Percentiles rank a stretch among this genome's conserved stretches.
Conservation (phyloP, 805 yeast genomes). For the Scheffersomyces coipomensis region DNA sequence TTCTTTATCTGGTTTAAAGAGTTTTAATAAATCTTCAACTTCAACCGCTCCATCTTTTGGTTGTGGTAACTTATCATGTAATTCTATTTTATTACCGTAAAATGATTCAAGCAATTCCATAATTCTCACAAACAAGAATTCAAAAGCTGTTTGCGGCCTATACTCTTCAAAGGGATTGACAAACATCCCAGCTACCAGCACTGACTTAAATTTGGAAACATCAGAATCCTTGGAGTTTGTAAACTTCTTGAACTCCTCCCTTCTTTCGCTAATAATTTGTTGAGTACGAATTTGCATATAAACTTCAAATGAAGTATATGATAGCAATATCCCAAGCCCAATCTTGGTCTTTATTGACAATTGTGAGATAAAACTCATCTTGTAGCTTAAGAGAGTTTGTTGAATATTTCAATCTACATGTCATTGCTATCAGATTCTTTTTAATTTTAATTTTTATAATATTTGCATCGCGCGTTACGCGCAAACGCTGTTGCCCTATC, state of each 20-base stretch:
- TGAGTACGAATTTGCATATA: constrained; percentile 58
- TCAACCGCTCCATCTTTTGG: constrained; percentile 52
- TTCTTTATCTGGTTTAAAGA: constrained; percentile 55
- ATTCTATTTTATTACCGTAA: constrained; percentile 34
- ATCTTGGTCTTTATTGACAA: constrained; percentile 33
- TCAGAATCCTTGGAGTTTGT: constrained; percentile 10
- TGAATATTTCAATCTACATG: no score
- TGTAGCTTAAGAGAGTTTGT: no score
- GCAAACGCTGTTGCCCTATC: no score
- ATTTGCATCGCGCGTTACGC: no score
- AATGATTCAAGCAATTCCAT: constrained; percentile 65
- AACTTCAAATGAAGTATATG: constrained; percentile 66
- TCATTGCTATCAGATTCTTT: no score
- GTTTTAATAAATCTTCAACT: constrained; percentile 58
- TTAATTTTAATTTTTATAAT: no score
- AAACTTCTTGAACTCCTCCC: constrained; percentile 21
- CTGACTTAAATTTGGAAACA: constrained; percentile 30
- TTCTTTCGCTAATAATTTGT: constrained; percentile 49
- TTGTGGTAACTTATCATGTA: constrained; percentile 30
- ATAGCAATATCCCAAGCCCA: constrained; percentile 41
- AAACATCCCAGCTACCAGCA: constrained; percentile 65
- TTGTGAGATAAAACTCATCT: constrained; percentile 4
- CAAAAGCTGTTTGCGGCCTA: constrained; percentile 84
- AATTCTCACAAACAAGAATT: constrained; percentile 72
- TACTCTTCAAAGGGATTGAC: constrained; percentile 92